Conservation (phyloP, 2,329 filamentous ascomycete genomes). For the Cercospora beticola region DNA sequence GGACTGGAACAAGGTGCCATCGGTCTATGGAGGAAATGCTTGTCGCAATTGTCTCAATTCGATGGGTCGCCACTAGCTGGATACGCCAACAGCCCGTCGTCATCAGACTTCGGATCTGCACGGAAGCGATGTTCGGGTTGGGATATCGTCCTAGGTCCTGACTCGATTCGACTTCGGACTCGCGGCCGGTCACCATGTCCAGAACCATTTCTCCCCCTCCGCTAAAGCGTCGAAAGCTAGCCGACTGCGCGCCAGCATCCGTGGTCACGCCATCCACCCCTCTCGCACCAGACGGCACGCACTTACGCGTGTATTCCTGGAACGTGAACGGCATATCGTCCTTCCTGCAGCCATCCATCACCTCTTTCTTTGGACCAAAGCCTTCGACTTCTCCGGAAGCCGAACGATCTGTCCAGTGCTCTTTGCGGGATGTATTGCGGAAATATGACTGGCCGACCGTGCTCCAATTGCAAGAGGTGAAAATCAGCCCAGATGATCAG, state of each 20-base stretch:
- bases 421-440: constrained; percentile 46
- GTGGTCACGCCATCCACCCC: not conserved
- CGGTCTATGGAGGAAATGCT: not conserved
- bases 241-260: constrained; percentile 8
- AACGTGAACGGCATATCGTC: constrained; percentile 51
- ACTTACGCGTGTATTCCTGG: constrained; percentile 48
- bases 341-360: constrained; percentile 45
- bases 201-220: constrained; percentile 36
- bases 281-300: not conserved
- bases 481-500: constrained; percentile 45
- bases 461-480: constrained; percentile 53
- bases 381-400: not conserved
- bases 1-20: not conserved
- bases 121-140: not conserved
- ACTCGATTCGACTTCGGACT: not conserved
- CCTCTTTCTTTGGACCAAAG: constrained; percentile 39
- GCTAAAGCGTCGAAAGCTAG: constrained; percentile 27
- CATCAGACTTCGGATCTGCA: not conserved
- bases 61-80: not conserved
- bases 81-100: not conserved
- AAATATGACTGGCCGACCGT: constrained; percentile 48
- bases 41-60: not conserved
- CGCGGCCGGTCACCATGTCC: not conserved
- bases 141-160: not conserved
- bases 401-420: not conserved